Evolutionary conservation across 1,139 yeast species (phyloP).

Genomic region (Blastobotrys arbuscula): DNA sequence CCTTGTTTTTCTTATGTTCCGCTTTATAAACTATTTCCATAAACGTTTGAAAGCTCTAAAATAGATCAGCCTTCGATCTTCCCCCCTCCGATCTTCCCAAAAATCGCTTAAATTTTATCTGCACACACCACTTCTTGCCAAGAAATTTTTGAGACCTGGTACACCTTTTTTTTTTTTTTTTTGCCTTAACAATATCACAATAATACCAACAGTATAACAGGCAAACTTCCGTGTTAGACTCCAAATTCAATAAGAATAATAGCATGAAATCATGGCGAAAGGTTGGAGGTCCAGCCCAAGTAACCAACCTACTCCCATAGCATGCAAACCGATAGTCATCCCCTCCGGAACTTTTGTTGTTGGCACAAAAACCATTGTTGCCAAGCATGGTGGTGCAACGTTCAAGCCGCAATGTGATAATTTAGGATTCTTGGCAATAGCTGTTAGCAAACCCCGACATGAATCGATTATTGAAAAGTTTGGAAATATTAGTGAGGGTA

Average conservation of each 20-base stretch:
- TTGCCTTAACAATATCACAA: no score
- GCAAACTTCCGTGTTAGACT: no score
- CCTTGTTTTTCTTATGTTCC: no score
- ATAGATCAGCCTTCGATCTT: no score
- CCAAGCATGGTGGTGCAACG: slow-evolving; percentile 12
- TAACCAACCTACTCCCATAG: background rate
- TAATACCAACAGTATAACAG: no score
- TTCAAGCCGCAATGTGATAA: slow-evolving; percentile 20
- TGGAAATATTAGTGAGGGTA: background rate
- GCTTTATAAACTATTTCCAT: no score
- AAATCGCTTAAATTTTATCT: no score
- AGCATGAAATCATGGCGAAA: background rate
- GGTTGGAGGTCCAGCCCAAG: slow-evolving; percentile 2
- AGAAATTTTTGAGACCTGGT: background rate
- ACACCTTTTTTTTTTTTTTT: background rate
- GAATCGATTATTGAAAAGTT: background rate
- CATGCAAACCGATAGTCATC: slow-evolving; percentile 10
- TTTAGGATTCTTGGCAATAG: slow-evolving; percentile 18
- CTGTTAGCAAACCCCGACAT: background rate
- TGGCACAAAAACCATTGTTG: background rate
- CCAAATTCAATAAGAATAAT: no score
- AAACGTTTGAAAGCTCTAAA: no score
- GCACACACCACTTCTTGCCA: background rate
- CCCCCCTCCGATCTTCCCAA: no score
- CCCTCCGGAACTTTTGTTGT: slow-evolving; percentile 11